Conservation (phyloP, 352 stramenopile species). For the Globisporangium polare region DNA sequence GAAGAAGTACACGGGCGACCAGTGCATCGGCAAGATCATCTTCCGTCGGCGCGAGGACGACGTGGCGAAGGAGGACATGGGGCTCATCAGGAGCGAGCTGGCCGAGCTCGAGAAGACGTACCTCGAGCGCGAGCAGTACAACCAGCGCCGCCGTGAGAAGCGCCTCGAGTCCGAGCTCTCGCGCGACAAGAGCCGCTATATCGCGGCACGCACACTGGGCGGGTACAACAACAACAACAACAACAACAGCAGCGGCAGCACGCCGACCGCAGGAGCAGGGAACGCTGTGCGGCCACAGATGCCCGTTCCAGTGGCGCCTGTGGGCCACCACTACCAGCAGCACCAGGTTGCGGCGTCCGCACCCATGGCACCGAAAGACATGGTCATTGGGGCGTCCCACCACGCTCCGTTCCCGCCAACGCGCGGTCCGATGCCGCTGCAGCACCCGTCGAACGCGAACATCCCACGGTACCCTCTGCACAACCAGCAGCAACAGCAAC, state of each 20-base stretch:
- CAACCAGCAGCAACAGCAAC: conserved; percentile 8
- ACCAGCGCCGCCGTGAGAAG: conserved; percentile 89
- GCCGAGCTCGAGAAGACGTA: conserved; percentile 95
- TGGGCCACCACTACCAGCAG: conserved; percentile 5
- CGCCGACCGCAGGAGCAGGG: not conserved
- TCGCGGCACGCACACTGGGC: conserved; percentile 22
- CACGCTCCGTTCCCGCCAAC: conserved; percentile 14
- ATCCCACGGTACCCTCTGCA: conserved; percentile 11
- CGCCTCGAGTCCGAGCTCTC: conserved; percentile 78
- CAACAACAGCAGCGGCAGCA: not conserved
- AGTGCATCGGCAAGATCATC: conserved; percentile 96
- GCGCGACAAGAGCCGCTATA: conserved; percentile 64
- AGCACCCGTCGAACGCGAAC: conserved; percentile 2
- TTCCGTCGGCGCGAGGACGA: conserved; percentile 57
- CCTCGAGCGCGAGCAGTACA: conserved; percentile 94
- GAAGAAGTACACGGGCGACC: conserved; percentile 98
- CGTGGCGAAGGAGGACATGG: conserved; percentile 75
- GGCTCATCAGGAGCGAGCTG: conserved; percentile 70
- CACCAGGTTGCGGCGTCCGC: conserved; percentile 5
- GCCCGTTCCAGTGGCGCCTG: conserved; percentile 3
- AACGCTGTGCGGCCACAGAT: conserved; percentile 1
- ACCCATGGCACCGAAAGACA: not conserved
- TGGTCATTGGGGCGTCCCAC: conserved; percentile 1
- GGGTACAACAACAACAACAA: conserved; percentile 20
- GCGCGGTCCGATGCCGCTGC: conserved; percentile 14